phyloP scores from a whole-genome alignment of 768 basidiomycete species.

The Candolleomyces eurysporus region DNA sequence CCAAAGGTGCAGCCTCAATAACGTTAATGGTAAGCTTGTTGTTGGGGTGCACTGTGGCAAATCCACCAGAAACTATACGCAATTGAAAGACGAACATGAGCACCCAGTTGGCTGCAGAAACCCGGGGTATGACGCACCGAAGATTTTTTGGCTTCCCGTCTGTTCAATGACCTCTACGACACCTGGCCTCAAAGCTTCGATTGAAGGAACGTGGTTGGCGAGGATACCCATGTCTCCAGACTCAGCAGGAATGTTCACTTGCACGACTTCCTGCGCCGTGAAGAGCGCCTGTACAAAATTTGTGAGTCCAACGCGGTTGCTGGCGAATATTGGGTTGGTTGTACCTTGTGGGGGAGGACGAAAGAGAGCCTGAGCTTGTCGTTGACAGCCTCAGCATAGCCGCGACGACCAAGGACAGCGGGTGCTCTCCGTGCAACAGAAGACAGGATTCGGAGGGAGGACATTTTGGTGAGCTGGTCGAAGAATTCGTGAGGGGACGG shows the following conservation, averaged over 20 bases:
- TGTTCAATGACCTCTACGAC: constrained; percentile 92
- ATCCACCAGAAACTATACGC: constrained; percentile 83
- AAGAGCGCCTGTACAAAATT: constrained; percentile 69
- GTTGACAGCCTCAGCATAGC: constrained; percentile 86
- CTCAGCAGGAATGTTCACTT: constrained; percentile 92
- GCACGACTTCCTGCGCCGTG: constrained; percentile 86
- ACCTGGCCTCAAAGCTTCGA: constrained; percentile 93
- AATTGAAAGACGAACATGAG: not conserved
- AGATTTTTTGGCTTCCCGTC: constrained; percentile 89
- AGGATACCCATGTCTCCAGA: constrained; percentile 99
- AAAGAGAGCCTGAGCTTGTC: constrained; percentile 93
- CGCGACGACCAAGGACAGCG: constrained; percentile 60
- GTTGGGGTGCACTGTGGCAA: constrained; percentile 96
- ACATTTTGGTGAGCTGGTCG: constrained; percentile 48
- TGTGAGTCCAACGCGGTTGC: not conserved
- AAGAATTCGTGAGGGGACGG: constrained; percentile 42
- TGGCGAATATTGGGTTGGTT: constrained; percentile 21
- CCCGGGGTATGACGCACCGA: constrained; percentile 64
- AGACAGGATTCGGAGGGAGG: constrained; percentile 70
- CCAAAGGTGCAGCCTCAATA: constrained; percentile 92
- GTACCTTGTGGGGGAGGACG: constrained; percentile 92
- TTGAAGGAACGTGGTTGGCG: constrained; percentile 97
- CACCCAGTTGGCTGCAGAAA: not conserved
- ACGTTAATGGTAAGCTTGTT: constrained; percentile 97
- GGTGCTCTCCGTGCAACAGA: constrained; percentile 58